Evolutionary conservation across 345 rosid genomes (phyloP), one percentile per base, ranked within the genome.

Genomic region (Citrus glauca): DNA sequence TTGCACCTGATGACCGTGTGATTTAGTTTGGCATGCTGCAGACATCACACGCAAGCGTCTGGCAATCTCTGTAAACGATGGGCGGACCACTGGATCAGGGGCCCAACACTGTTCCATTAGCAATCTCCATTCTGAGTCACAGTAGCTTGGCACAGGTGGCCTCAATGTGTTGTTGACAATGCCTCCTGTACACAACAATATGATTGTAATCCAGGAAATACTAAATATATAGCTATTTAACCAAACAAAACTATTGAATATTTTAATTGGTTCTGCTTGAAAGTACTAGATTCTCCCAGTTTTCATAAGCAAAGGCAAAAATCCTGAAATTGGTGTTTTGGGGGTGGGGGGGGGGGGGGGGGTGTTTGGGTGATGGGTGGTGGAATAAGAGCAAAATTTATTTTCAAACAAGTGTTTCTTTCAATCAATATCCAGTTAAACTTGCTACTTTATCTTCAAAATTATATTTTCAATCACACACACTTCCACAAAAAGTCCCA

Each of bases 91-190:
- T 22, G 98, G 98, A 80, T 91, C 91, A 28, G 98, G 98, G 30
- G 98, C 93, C 98, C 98, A 93, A 48, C 98, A 93, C 79, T 89
- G 93, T 80, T 93, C 98, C 94, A 93, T 93, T 71, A 93, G 81
- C 72, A 89, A 79, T 83, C 87, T 90, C 96, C 98, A 93, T 13
- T 93, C 98, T 0, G 85, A 82, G 78, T 93, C 98, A 38, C 98
- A 93, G 82, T 66, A 76, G 82, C 71, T 81, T 76, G 98, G 96
- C 74, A 93, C 90, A 6, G 77, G 83, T 59, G 98, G 98, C 88
- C 98, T 90, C 83, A 93, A 59, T 30, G 92, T 87, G 88, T 93
- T 93, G 76, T 85, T 90, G 63, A 93, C 98, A 35, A 93, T 93
- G 61, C 98, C 98, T 76, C 98, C 98, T 93, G 83, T 69, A 6